Percentiles rank a stretch among this genome's conserved stretches.
phyloP scores from a whole-genome alignment of 176 grass and related monocot species.

The Dendrocalamus sinicus region DNA sequence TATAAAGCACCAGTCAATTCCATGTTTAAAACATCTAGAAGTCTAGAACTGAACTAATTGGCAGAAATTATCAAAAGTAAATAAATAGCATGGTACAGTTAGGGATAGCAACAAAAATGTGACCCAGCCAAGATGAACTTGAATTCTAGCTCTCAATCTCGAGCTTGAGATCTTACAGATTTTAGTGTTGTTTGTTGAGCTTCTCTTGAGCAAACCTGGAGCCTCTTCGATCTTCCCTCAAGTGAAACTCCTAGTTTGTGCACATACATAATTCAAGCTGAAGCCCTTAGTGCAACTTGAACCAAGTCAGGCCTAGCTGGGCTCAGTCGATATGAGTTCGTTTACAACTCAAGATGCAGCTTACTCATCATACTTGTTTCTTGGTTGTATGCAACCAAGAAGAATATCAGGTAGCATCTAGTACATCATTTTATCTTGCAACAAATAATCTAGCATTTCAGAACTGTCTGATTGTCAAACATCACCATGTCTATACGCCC shows the following conservation, averaged over 20 bases:
- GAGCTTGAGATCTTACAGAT: background rate
- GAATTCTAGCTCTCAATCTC: background rate
- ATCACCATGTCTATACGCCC: background rate
- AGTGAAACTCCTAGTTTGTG: background rate
- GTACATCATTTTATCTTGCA: background rate
- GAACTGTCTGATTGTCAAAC: background rate
- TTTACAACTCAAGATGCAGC: background rate
- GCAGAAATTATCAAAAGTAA: background rate
- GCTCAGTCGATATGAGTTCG: background rate
- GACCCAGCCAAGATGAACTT: slow-evolving; percentile 34
- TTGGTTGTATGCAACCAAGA: background rate
- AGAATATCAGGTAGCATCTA: background rate
- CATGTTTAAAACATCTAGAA: slow-evolving; percentile 19
- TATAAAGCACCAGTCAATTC: background rate
- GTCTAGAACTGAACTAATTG: slow-evolving; percentile 1
- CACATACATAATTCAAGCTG: background rate
- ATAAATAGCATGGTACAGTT: background rate
- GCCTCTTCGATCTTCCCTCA: background rate
- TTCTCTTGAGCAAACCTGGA: background rate
- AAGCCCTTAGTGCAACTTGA: background rate
- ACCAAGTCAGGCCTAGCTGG: background rate
- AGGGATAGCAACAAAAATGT: slow-evolving; percentile 25
- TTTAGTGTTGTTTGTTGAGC: background rate
- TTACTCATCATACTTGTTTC: background rate
- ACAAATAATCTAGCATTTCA: slow-evolving; percentile 3